A percentile compares a stretch with the other conserved stretches of the same genome.
These are phyloP conservation scores for Tylopilus sp. DNA, from an alignment of 1,284 basidiomycete genomes.

Conservation along the genomic window DNA sequence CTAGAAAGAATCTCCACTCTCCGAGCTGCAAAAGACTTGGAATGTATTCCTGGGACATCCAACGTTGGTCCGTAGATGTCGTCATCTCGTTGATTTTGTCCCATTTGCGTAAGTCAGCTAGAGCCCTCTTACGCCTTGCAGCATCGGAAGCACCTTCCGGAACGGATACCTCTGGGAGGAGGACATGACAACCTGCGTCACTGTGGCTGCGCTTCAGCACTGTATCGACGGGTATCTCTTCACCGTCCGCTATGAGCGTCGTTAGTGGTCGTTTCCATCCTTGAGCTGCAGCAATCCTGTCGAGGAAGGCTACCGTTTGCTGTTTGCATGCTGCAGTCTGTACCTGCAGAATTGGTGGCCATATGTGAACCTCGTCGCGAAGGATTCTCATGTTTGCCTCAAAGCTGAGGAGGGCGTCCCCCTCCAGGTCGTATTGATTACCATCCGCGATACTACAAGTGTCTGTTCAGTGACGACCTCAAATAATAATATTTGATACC, in stretches of 20 bases:
- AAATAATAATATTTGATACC: no score
- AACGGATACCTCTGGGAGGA: background rate
- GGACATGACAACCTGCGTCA: background rate
- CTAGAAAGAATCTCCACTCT: background rate
- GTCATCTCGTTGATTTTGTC: background rate
- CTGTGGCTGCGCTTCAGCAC: background rate
- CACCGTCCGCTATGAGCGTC: background rate
- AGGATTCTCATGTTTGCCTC: no score
- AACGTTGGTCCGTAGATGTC: background rate
- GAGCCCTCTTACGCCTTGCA: no score
- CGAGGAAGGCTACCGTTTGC: background rate
- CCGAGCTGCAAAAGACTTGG: background rate
- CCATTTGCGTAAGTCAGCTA: background rate
- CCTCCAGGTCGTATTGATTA: no score
- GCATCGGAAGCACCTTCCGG: background rate
- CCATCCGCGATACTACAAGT: background rate
- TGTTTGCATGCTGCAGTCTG: no score
- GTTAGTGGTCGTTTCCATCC: background rate
- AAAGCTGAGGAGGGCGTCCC: no score
- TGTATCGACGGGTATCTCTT: background rate
- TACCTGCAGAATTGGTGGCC: no score
- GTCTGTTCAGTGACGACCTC: no score
- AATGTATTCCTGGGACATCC: background rate
- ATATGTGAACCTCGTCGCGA: no score
- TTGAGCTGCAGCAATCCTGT: background rate